Evolutionary conservation across 2,329 filamentous ascomycete species (phyloP), one percentile per base, ranked within the genome.

Genomic region (Hirsutella minnesotensis): DNA sequence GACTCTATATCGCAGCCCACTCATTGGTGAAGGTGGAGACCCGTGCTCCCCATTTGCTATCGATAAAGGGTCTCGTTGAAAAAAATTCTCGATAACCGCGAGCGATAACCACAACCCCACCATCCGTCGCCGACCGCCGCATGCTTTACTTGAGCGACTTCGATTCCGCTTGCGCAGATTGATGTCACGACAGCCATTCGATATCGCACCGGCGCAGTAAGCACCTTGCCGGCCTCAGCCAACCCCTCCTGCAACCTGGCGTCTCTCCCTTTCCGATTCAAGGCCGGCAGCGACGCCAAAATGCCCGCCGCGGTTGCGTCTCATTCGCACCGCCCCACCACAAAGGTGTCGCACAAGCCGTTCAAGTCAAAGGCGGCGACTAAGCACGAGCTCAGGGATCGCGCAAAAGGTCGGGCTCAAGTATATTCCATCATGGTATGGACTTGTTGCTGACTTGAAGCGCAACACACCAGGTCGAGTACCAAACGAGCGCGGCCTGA

Each of bases 301-400:
- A 92, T 92, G 86, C 81, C 85, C 58, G 75, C 79, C 64, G 70
- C 73, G 47, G 73, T 77, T 57, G 61, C 72, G 69, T 46, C 47
- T 52, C 87, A 96, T 65, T 89, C 90, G 59, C 92, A 98, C 65
- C 78, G 90, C 62, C 86, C 86, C 57, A 95, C 89, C 45, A 95
- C 89, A 42, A 98, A 96, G 72, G 71, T 79, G 56, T 68, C 75
- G 51, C 81, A 95, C 67, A 98, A 98, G 71, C 63, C 82, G 21
- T 98, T 89, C 74, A 98, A 98, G 67, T 87, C 86, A 45, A 81
- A 81, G 60, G 89, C 95, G 69, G 78, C 89, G 34, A 87, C 86
- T 48, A 96, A 96, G 64, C 81, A 86, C 56, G 77, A 86, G 45
- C 64, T 95, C 57, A 87, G 92, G 60, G 86, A 95, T 50, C 73